Conservation (phyloP, 1,139 yeast genomes). For the Pichia sp. region DNA sequence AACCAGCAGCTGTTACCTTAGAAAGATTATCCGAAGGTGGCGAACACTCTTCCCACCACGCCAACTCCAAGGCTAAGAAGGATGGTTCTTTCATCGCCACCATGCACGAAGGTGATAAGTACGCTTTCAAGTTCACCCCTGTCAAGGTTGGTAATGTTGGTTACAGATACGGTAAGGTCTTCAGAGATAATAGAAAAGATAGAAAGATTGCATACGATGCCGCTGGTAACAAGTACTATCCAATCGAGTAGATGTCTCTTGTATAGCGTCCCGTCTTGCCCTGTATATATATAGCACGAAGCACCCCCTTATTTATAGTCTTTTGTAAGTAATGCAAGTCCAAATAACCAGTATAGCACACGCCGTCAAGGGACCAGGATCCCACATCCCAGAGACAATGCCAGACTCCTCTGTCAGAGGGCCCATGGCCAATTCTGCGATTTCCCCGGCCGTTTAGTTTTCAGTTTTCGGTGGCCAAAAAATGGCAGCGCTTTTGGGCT, state of each 20-base stretch:
- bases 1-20: slow-evolving; percentile 80
- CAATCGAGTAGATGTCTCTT: slow-evolving; percentile 23
- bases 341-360: too few species aligned
- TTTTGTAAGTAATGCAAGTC: too few species aligned
- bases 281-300: slow-evolving; percentile 1
- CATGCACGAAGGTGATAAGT: slow-evolving; percentile 55
- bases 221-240: slow-evolving; percentile 60
- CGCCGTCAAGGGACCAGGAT: too few species aligned
- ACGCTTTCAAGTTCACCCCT: slow-evolving; percentile 69
- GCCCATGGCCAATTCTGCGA: too few species aligned
- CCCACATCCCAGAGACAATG: too few species aligned
- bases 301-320: too few species aligned
- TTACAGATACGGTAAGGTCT: slow-evolving; percentile 85
- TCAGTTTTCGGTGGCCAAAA: too few species aligned
- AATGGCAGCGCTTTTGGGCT: too few species aligned
- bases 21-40: slow-evolving; percentile 61
- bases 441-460: too few species aligned
- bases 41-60: slow-evolving; percentile 39
- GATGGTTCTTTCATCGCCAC: slow-evolving; percentile 43
- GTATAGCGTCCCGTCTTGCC: too few species aligned
- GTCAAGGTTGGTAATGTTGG: slow-evolving; percentile 86
- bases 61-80: slow-evolving; percentile 21
- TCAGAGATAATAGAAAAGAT: slow-evolving; percentile 86
- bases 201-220: slow-evolving; percentile 76
- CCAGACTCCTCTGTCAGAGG: too few species aligned